Evolutionary conservation across 139 green algal species (phyloP), one percentile per base, ranked within the genome.

Genomic region (Micromonas pusilla): DNA sequence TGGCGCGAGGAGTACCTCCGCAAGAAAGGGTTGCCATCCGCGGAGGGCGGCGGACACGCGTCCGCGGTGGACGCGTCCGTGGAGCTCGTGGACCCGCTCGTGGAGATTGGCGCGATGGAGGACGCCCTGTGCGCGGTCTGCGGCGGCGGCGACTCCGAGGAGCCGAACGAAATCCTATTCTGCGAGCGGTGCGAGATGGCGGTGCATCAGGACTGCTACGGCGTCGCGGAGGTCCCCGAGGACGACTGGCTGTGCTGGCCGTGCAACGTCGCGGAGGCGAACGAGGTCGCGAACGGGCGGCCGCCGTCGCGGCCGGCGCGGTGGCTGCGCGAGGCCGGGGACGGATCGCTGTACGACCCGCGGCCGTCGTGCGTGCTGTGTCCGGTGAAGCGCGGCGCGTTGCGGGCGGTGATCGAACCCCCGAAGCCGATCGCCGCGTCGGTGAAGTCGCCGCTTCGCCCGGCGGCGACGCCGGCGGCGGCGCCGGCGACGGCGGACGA

Each of bases 111-210:
- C 9, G 66, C 64, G 26, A 89, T 91, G 26, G 89, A 96, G 73
- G 93, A 97, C 52, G 89, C 89, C 0, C 36, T 95, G 73, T 97
- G 93, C 71, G 87, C 85, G 0, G 87, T 97, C 33, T 97, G 93
- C 80, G 88, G 84, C n/a, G 57, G 57, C 25, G 72, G 72, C 33
- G 36, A 84, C 26, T 91, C 81, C 30, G 85, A 87, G 34, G 71
- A 86, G 6, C 87, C 88, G 70, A 97, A 81, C 34, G 34, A 75
- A 13, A 81, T 81, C n/a, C 20, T 81, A 32, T 76, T 77, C 32
- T 81, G 76, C 65, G 76, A 81, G 30, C 52, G 76, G 19, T 81
- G 76, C 52, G 65, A 76, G 23, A 28, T 76, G 3, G 34, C n/a
- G 1, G 66, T 76, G 19, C 76, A 81, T 32, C 65, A 75, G n/a